Evolutionary conservation across 441 rosid species (phyloP), one percentile per base, ranked within the genome.

Genomic region (Codiaeum variegatum): DNA sequence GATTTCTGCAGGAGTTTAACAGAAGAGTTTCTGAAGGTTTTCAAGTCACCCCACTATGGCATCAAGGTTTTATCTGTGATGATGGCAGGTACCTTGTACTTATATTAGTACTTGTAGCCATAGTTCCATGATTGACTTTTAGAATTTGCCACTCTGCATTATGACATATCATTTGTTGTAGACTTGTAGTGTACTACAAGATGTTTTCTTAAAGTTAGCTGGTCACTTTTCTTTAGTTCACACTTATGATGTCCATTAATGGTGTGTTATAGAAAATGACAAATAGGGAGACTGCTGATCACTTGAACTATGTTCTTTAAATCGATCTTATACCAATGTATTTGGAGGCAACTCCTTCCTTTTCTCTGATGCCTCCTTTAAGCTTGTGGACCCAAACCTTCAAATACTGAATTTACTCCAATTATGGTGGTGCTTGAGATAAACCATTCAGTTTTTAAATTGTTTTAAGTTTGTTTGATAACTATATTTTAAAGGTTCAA

Each of bases 41-140:
- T 80, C 99, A 94, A 87, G 98, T 85, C 62, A 92, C 84, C 66
- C 99, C 99, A 69, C 74, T 90, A 69, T 94, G 99, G 98, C 86
- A 94, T 84, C 98, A 94, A 87, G 99, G 99, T 71, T 90, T 79
- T 80, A 92, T 94, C 77, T 75, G 79, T 52, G 97, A 92, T 80
- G 97, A 92, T 84, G 99, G 98, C 80, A 86, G 98, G 99, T 94
- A 75, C 26, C 42, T 79, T 59, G 70, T 38, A 44, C 59, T 77
- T 51, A 26, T 24, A 2, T 63, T 32, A 23, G 12, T 63, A 46
- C 11, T 24, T 67, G 8, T 61, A 47, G 15, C 29, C 58, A 51
- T 28, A 28, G 68, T 40, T 21, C 13, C 3, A 28, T 28, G 46
- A 63, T 64, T 64, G 49, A 46, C 29, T 62, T 40, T 42, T 9